Percentiles rank a stretch among this genome's conserved stretches.
Conservation (phyloP, 148 eudicot genomes). For the Salicornia ramosissima region DNA sequence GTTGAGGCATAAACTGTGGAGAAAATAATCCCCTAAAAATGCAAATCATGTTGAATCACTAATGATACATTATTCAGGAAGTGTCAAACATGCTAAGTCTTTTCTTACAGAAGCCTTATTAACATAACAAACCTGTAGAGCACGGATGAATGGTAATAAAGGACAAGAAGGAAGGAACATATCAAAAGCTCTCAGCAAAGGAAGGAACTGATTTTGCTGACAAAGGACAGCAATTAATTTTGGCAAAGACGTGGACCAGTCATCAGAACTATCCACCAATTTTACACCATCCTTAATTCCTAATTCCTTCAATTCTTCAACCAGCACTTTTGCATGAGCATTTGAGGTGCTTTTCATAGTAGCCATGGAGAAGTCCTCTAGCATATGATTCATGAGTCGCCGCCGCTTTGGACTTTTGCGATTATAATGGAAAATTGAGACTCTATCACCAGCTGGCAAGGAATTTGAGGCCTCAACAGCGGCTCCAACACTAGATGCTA, state of each 20-base stretch:
- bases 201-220: slow-evolving; percentile 75
- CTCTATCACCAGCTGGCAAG: slow-evolving; percentile 44
- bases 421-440: slow-evolving; percentile 58
- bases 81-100: too few species aligned
- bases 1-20: background rate
- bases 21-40: background rate
- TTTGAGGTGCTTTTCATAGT: slow-evolving; percentile 31
- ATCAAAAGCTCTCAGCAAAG: slow-evolving; percentile 87
- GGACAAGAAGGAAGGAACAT: slow-evolving; percentile 96
- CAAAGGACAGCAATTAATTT: slow-evolving; percentile 87
- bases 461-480: slow-evolving; percentile 83
- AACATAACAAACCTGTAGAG: slow-evolving; percentile 69
- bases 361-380: slow-evolving; percentile 35
- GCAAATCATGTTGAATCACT: background rate
- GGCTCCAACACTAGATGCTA: slow-evolving; percentile 73
- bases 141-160: slow-evolving; percentile 87
- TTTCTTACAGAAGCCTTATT: background rate
- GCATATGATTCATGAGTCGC: slow-evolving; percentile 49
- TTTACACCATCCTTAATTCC: slow-evolving; percentile 31
- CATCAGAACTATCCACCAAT: slow-evolving; percentile 45
- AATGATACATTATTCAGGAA: too few species aligned
- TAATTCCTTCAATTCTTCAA: slow-evolving; percentile 40
- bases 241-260: slow-evolving; percentile 60
- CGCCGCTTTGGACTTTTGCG: slow-evolving; percentile 74
- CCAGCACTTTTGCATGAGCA: slow-evolving; percentile 26